phyloP scores from a whole-genome alignment of 805 yeast genomes.

The Candida xyloterini region DNA sequence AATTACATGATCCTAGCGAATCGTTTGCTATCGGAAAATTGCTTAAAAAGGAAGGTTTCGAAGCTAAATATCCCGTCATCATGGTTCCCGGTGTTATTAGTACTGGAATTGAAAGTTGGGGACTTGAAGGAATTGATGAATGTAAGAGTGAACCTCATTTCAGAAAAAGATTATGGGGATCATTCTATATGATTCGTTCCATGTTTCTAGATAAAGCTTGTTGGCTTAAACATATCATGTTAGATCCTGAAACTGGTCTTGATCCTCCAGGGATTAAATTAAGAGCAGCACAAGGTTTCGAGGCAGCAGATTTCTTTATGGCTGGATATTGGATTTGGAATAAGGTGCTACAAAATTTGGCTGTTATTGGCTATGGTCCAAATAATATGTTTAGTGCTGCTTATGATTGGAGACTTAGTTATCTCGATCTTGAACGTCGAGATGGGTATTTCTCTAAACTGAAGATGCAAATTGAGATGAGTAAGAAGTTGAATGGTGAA shows the following conservation, averaged over 20 bases:
- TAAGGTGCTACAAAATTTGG: constrained; percentile 88
- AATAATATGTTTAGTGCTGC: constrained; percentile 87
- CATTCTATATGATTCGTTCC: constrained; percentile 88
- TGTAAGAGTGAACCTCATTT: constrained; percentile 86
- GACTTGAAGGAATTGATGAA: constrained; percentile 65
- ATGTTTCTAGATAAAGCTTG: constrained; percentile 91
- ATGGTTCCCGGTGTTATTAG: constrained; percentile 96
- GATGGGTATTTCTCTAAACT: constrained; percentile 82
- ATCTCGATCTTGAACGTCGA: constrained; percentile 80
- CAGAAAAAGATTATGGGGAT: constrained; percentile 93
- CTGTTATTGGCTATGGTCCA: constrained; percentile 92
- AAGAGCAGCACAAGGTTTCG: constrained; percentile 94
- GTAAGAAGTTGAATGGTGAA: constrained; percentile 48
- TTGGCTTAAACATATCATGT: constrained; percentile 88
- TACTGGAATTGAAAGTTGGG: constrained; percentile 95
- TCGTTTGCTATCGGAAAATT: constrained; percentile 84
- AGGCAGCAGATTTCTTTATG: constrained; percentile 93
- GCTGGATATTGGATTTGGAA: constrained; percentile 99
- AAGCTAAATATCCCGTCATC: constrained; percentile 72
- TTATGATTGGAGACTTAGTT: constrained; percentile 95
- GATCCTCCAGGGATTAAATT: constrained; percentile 83
- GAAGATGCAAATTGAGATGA: constrained; percentile 68
- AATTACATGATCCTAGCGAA: constrained; percentile 60
- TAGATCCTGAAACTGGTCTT: constrained; percentile 87
- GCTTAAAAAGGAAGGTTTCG: constrained; percentile 47